phyloP scores from a whole-genome alignment of 202 grass and related monocot genomes.

The Panicum hallii region DNA sequence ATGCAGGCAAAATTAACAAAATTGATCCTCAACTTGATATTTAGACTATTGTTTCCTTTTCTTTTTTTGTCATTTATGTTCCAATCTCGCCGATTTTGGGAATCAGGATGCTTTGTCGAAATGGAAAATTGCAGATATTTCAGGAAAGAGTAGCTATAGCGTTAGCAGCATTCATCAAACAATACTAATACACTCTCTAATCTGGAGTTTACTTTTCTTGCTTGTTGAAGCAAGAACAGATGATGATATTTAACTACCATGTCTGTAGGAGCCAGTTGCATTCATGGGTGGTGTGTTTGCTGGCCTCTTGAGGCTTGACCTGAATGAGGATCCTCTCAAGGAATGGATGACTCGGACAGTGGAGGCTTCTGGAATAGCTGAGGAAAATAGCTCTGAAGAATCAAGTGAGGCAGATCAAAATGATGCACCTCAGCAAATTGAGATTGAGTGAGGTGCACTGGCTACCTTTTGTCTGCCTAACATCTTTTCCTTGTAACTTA shows the following conservation, averaged over 20 bases:
- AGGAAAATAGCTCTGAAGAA: conserved; percentile 52
- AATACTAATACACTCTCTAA: neutral
- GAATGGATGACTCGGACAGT: conserved; percentile 85
- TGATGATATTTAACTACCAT: conserved; percentile 28
- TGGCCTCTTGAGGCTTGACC: conserved; percentile 88
- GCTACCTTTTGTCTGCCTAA: conserved; percentile 25
- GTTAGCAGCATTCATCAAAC: neutral
- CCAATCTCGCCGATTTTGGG: neutral
- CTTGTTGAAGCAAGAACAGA: neutral
- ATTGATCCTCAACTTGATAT: neutral
- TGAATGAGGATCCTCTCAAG: conserved; percentile 95
- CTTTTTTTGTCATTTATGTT: neutral
- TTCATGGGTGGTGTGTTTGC: conserved; percentile 95
- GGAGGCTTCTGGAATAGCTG: conserved; percentile 78
- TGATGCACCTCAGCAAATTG: conserved; percentile 77
- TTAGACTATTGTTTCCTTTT: neutral
- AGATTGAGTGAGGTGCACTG: conserved; percentile 80
- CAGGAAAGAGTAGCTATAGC: neutral
- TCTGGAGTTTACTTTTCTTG: neutral
- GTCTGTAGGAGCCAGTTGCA: conserved; percentile 81
- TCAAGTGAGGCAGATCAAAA: conserved; percentile 57
- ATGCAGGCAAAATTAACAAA: neutral
- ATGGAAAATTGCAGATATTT: conserved; percentile 4
- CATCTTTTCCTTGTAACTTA: conserved; percentile 34
- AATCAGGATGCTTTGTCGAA: neutral